A percentile compares a stretch with the other conserved stretches of the same genome.
Conservation (phyloP, 805 yeast species). For the Wickerhamiella bombiphila region DNA sequence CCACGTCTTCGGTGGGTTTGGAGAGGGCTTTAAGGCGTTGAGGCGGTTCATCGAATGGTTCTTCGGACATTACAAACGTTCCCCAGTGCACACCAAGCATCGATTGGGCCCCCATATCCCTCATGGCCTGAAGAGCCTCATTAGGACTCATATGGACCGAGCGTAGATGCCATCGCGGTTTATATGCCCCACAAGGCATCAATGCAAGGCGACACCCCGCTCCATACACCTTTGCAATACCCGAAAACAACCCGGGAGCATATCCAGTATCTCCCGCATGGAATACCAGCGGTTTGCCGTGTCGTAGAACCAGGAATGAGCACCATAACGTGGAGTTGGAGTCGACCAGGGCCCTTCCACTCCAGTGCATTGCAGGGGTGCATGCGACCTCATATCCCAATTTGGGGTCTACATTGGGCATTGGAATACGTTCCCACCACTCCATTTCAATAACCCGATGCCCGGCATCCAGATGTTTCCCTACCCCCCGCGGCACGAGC, state of each 20-base stretch:
- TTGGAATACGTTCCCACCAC: slow-evolving; percentile 73
- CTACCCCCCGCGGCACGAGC: slow-evolving; percentile 79
- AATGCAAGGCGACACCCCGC: slow-evolving; percentile 41
- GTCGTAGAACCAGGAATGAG: slow-evolving; percentile 55
- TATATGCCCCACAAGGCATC: slow-evolving; percentile 88
- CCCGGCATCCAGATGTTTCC: slow-evolving; percentile 40
- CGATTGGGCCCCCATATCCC: slow-evolving; percentile 42
- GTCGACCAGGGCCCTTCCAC: slow-evolving; percentile 71
- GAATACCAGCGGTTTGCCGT: slow-evolving; percentile 58
- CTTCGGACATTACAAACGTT: slow-evolving; percentile 78
- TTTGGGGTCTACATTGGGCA: slow-evolving; percentile 25
- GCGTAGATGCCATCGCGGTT: slow-evolving; percentile 86
- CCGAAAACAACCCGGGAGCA: slow-evolving; percentile 51
- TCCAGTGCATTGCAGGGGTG: slow-evolving; percentile 89
- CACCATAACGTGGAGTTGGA: slow-evolving; percentile 80
- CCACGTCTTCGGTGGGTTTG: slow-evolving; percentile 25
- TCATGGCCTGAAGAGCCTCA: slow-evolving; percentile 57
- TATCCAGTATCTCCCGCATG: slow-evolving; percentile 97
- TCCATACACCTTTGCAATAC: slow-evolving; percentile 53
- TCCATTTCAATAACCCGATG: slow-evolving; percentile 58
- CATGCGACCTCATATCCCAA: slow-evolving; percentile 67
- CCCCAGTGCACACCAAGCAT: slow-evolving; percentile 95
- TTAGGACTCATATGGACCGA: slow-evolving; percentile 78
- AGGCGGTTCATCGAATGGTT: slow-evolving; percentile 76
- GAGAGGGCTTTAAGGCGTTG: slow-evolving; percentile 40